phyloP scores from a whole-genome alignment of 2,329 filamentous ascomycete species.

The Pyrenochaeta sp. region DNA sequence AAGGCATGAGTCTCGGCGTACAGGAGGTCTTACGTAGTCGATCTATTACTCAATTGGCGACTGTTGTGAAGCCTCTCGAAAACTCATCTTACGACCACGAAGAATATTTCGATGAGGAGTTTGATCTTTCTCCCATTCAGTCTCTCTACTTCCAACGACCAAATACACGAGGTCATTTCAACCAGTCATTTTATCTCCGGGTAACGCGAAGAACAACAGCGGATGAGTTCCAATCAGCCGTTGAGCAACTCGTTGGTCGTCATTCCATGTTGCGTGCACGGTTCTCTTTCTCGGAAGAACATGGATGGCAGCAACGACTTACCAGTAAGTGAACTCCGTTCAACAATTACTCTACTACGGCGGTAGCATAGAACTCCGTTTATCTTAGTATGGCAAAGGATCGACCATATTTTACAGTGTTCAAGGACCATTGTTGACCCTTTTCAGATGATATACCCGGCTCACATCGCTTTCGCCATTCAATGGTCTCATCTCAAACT shows the following conservation, averaged over 20 bases:
- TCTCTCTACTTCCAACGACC: slow-evolving; percentile 41
- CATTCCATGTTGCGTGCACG: slow-evolving; percentile 46
- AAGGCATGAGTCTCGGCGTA: slow-evolving; percentile 55
- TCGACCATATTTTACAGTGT: too few relatives aligned
- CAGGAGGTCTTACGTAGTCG: slow-evolving; percentile 58
- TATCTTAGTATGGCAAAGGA: too few relatives aligned
- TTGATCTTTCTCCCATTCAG: slow-evolving; percentile 44
- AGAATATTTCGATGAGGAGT: slow-evolving; percentile 38
- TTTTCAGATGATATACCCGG: slow-evolving; percentile 26
- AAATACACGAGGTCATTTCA: slow-evolving; percentile 43
- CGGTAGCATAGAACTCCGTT: too few relatives aligned
- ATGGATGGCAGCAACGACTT: slow-evolving; percentile 42
- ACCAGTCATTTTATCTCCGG: slow-evolving; percentile 44
- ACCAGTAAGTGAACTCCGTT: slow-evolving; percentile 26
- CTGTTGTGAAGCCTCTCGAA: slow-evolving; percentile 27
- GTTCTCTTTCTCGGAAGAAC: slow-evolving; percentile 29
- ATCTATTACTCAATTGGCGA: slow-evolving; percentile 50
- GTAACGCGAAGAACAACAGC: slow-evolving; percentile 33
- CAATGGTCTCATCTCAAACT: slow-evolving; percentile 25
- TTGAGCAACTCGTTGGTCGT: slow-evolving; percentile 34
- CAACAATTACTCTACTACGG: too few relatives aligned
- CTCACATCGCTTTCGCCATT: slow-evolving; percentile 39
- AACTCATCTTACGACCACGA: slow-evolving; percentile 19
- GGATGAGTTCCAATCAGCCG: slow-evolving; percentile 30
- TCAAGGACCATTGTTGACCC: not conserved